Base-by-base conservation (phyloP, 768 basidiomycete species). In the Exsudoporus frostii region DNA sequence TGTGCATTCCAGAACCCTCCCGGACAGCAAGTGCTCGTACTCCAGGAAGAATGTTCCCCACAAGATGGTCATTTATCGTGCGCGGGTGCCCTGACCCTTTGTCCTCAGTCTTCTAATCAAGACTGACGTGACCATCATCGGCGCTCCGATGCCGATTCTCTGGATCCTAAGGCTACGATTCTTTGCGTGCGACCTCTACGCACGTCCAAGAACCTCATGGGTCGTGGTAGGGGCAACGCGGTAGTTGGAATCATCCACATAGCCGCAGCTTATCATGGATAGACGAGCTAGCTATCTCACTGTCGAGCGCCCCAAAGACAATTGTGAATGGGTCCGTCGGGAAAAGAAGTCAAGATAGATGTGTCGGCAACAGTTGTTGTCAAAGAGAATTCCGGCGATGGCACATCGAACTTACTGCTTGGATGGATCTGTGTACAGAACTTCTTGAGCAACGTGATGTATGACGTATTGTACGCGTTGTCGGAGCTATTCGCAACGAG, bases 51-150 rank as follows among this genome's bases (percentile, higher is more conserved):
- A 19, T 38, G 2, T 15, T 14, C 14, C 24, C 39, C 22, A 22
- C 39, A 7, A 14, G 13, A 4, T 15, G 39, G 20, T 96, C 25
- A 27, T 27, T 27, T 27, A 7, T 8, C 25, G 1, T 27, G 25
- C 25, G 25, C 7, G 1, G 25, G 25, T 27, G 7, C 6, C 8
- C 7, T 1, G 25, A 27, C 25, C 1, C 36, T 9, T 22, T 45
- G 44, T 22, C 30, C 76, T 7, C 73, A 75, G 27, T 70, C 74
- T 2, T 74, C 78, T 6, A 90, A 90, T 56, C 66, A 79, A 68
- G 88, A 87, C 19, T 90, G 88, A 88, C 76, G 88, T 22, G 88
- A 88, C 65, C 63, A 69, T 80, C 11, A 83, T 90, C 80, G 87
- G 88, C 7, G 87, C 83, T 0, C 63, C 88, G 34, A 88, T 86